phyloP scores from a whole-genome alignment of 768 basidiomycete species.

The Leccinellum albellum region DNA sequence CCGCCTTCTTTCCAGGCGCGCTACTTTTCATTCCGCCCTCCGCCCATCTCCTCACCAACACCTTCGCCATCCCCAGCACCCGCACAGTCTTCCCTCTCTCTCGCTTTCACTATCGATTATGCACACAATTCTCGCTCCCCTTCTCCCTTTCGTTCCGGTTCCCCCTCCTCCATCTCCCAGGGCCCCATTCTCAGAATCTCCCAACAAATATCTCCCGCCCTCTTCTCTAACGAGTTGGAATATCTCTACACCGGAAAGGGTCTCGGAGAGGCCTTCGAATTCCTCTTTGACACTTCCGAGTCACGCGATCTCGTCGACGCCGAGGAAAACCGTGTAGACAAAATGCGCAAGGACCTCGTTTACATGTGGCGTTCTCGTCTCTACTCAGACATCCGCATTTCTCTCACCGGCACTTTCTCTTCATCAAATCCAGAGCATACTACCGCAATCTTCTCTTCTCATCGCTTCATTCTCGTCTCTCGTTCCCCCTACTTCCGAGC shows the following conservation, averaged over 20 bases:
- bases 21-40: constrained; percentile 77
- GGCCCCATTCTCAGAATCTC: constrained; percentile 56
- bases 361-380: constrained; percentile 96
- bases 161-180: constrained; percentile 42
- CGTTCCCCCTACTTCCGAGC: constrained; percentile 85
- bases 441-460: constrained; percentile 85
- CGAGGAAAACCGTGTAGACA: constrained; percentile 65
- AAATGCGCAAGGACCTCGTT: constrained; percentile 88
- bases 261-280: constrained; percentile 83
- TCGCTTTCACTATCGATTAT: constrained; percentile 45
- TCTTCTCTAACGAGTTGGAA: constrained; percentile 89
- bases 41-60: constrained; percentile 47
- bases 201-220: constrained; percentile 66
- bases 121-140: constrained; percentile 41
- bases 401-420: constrained; percentile 66
- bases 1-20: constrained; percentile 87
- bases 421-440: constrained; percentile 61
- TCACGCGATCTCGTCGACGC: constrained; percentile 42
- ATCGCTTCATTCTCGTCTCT: constrained; percentile 89
- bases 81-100: constrained; percentile 59
- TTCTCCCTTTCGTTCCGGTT: constrained; percentile 42
- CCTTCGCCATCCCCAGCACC: constrained; percentile 51
- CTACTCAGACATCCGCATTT: constrained; percentile 87
- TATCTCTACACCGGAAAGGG: constrained; percentile 93
- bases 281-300: constrained; percentile 66